Evolutionary conservation across 805 yeast species (phyloP), one percentile per base, ranked within the genome.

Genomic region (Starmerella scarabaei): DNA sequence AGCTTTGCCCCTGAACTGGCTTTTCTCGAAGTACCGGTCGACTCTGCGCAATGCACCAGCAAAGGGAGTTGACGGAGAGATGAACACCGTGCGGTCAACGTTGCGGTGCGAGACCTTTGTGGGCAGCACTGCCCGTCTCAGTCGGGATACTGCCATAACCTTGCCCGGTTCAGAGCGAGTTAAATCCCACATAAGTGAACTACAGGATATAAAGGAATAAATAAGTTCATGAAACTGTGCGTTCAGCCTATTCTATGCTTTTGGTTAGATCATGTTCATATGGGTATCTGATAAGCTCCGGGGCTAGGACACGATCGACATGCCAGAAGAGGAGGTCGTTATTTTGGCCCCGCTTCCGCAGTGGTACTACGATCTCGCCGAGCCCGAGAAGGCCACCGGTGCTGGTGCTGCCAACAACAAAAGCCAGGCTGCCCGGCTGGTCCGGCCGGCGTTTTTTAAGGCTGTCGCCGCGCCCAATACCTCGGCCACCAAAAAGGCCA

Each of bases 1-100:
- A 63, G 64, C 29, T 63, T 65, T 40, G 66, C 66, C 41, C 65
- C 62, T 12, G 38, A 56, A 55, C 23, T 63, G 47, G 73, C 64
- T 35, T 65, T 30, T 67, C 4, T 56, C 61, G 18, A 83, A 55
- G 37, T 67, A 62, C 52, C 73, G 74, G 30, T 66, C 66, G 2
- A 77, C 68, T 37, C 80, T 66, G 52, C 83, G 83, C 31, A 83
- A 52, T 0, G 80, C 84, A 9, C 88, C 72, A 11, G 82, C 66
- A 51, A 67, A 80, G 2, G 94, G 91, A 3, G 93, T 79, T 1
- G 59, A 56, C 1, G 77, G 58, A 48, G 80, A 79, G 28, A 84
- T 64, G 43, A 72, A 69, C 9, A 80, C 59, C 15, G 46, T 46
- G 19, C 33, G 21, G 16, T 20, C 16, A 1, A 37, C 41, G 18